Conservation (phyloP, 352 stramenopile species). For the Albugo laibachii region DNA sequence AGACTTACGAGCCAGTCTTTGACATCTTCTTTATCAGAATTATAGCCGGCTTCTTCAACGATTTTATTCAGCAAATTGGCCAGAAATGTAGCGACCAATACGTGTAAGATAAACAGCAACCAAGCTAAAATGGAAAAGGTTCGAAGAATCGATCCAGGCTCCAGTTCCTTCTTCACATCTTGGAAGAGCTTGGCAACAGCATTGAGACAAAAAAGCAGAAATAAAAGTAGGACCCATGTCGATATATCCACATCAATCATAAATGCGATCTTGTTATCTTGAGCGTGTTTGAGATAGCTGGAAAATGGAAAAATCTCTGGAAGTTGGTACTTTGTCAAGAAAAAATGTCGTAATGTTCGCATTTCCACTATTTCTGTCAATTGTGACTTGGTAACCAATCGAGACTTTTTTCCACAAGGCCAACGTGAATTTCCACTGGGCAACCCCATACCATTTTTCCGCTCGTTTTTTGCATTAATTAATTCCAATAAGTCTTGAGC, state of each 20-base stretch:
- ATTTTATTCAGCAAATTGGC: constrained; percentile 1
- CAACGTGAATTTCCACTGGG: constrained; percentile 15
- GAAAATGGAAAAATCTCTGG: constrained; percentile 35
- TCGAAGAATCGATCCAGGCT: constrained; percentile 14
- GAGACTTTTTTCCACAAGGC: no score
- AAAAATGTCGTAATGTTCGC: constrained; percentile 13
- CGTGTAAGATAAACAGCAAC: constrained; percentile 17
- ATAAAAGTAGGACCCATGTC: constrained; percentile 34
- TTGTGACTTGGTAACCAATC: no score
- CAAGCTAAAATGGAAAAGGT: constrained; percentile 18
- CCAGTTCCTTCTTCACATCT: constrained; percentile 2
- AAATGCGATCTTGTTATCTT: constrained; percentile 62
- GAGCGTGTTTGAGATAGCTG: constrained; percentile 51
- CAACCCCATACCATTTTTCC: neutral
- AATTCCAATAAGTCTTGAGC: constrained; percentile 17
- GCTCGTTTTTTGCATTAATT: neutral
- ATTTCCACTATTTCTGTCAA: no score
- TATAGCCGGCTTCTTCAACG: constrained; percentile 10
- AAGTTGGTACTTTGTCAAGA: constrained; percentile 18
- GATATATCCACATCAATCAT: constrained; percentile 61
- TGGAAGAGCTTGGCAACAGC: constrained; percentile 6
- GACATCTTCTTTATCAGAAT: constrained; percentile 6
- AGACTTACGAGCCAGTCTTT: constrained; percentile 8
- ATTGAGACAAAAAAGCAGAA: constrained; percentile 21
- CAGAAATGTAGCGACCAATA: constrained; percentile 21